Evolutionary conservation across 805 yeast genomes (phyloP).

Genomic region (Lachancea meyersii): DNA sequence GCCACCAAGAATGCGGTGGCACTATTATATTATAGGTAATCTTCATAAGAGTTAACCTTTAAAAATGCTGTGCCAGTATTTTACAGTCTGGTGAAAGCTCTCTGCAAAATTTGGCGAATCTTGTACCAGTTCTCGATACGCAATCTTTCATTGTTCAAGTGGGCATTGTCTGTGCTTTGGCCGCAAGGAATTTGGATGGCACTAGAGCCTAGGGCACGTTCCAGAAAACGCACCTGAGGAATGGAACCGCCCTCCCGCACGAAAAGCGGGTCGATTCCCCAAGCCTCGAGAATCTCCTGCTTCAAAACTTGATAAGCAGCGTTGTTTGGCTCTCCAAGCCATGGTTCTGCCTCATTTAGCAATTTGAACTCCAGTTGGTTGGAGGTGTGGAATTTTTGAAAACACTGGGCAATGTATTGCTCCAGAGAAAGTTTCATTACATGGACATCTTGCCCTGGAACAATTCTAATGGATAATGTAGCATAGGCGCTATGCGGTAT

Average conservation of each 20-base stretch:
- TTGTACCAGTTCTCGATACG: conserved; percentile 73
- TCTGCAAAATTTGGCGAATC: conserved; percentile 56
- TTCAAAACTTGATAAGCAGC: conserved; percentile 63
- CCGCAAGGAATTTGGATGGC: conserved; percentile 98
- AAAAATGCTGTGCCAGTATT: too few species aligned
- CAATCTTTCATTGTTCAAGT: conserved; percentile 78
- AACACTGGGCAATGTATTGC: conserved; percentile 42
- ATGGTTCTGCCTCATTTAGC: conserved; percentile 86
- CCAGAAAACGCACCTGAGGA: conserved; percentile 81
- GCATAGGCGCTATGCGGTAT: conserved; percentile 80
- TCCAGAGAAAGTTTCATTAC: conserved; percentile 48
- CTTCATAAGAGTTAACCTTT: too few species aligned
- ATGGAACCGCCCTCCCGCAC: conserved; percentile 97
- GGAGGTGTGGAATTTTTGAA: conserved; percentile 46
- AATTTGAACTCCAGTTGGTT: conserved; percentile 58
- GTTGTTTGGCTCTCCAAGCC: conserved; percentile 86
- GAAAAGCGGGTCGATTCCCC: conserved; percentile 78
- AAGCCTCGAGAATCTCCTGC: conserved; percentile 55
- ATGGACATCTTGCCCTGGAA: conserved; percentile 75
- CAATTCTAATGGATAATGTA: conserved; percentile 74
- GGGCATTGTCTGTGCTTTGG: conserved; percentile 91
- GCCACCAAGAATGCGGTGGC: too few species aligned
- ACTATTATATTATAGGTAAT: too few species aligned
- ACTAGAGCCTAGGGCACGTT: conserved; percentile 73
- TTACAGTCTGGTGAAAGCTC: conserved; percentile 42